Base-by-base conservation (phyloP, 2,329 filamentous ascomycete genomes). In the Talaromyces sp. region DNA sequence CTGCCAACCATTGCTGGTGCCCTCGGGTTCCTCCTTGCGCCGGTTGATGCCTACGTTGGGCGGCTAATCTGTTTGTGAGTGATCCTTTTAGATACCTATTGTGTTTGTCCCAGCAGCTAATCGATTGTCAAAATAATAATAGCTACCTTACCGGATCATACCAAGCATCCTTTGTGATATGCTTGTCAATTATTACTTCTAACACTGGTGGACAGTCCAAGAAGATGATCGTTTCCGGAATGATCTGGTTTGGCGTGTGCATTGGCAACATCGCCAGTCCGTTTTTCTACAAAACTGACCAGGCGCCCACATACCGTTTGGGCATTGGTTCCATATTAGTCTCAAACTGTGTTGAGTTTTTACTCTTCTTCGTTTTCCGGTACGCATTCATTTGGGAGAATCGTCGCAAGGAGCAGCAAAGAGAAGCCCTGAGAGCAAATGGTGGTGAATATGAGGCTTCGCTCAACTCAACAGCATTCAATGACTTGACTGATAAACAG, bases 401-500 rank as follows among this genome's bases (percentile, higher is more conserved):
- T 51, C 65, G 62, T 17, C 62, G 57, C 6, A 58, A 63, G 33
- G 33, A 44, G 15, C 28, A 22, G 33, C 25, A 59, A 52, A 57
- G 47, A 15, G 44, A 51, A 19, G 33, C 33, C 11, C 22, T 60
- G 22, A 42, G 53, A 39, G 58, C 54, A 22, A 42, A 47, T 2
- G 61, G 61, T 6, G 61, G 61, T 13, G 59, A 61, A 25, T 47
- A 57, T 5, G 65, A 64, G 3, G 62, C 64, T 10, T 55, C 54
- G 33, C 39, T 68, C 53, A 75, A 80, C 65, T 71, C 69, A 15
- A 81, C 79, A 10, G 80, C 80, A 0, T 81, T 80, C 64, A 72
- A 72, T 9, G 80, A 83, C 67, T 67, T 82, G 73, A 82, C 80
- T 3, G 80, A 81, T 65, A 72, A 75, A 60, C 77, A 80, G 68